Evolutionary conservation across 2,329 filamentous ascomycete species (phyloP).

Genomic region (Aspergillus sp.): DNA sequence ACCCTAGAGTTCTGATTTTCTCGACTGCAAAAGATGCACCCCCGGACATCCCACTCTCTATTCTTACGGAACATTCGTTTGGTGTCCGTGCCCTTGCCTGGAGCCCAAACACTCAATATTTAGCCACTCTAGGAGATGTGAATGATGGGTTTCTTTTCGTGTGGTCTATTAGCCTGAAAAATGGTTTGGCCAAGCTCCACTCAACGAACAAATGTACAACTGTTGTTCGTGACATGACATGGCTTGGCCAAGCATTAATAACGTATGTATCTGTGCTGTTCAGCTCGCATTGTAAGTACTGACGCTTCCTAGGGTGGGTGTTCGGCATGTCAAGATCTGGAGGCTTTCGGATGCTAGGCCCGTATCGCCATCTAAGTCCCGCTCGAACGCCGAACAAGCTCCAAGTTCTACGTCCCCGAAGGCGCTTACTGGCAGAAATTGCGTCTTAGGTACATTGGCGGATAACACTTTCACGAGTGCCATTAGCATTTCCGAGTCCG

Average conservation of each 20-base stretch:
- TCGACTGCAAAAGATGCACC: conserved; percentile 75
- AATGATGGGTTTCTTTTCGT: conserved; percentile 95
- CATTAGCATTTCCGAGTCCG: conserved; percentile 70
- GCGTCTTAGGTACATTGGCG: conserved; percentile 77
- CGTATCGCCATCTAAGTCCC: conserved; percentile 67
- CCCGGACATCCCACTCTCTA: conserved; percentile 79
- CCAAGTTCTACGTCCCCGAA: conserved; percentile 56
- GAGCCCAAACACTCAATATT: conserved; percentile 81
- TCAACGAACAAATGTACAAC: conserved; percentile 94
- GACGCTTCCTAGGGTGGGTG: conserved; percentile 62
- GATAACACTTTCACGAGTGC: conserved; percentile 85
- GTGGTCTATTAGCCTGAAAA: conserved; percentile 84
- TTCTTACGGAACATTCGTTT: conserved; percentile 85
- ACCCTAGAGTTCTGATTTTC: conserved; percentile 88
- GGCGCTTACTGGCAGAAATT: conserved; percentile 83
- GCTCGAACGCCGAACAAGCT: conserved; percentile 49
- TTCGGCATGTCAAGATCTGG: conserved; percentile 94
- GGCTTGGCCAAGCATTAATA: conserved; percentile 82
- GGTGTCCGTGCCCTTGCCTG: conserved; percentile 89
- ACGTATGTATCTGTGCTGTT: conserved; percentile 56
- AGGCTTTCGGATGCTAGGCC: conserved; percentile 70
- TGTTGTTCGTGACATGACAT: conserved; percentile 81
- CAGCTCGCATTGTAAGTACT: conserved; percentile 7
- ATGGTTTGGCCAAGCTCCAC: conserved; percentile 76
- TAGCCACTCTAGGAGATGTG: conserved; percentile 83